Conservation (phyloP, 108 stramenopile species). For the Pseudonitzschia delicatissima region DNA sequence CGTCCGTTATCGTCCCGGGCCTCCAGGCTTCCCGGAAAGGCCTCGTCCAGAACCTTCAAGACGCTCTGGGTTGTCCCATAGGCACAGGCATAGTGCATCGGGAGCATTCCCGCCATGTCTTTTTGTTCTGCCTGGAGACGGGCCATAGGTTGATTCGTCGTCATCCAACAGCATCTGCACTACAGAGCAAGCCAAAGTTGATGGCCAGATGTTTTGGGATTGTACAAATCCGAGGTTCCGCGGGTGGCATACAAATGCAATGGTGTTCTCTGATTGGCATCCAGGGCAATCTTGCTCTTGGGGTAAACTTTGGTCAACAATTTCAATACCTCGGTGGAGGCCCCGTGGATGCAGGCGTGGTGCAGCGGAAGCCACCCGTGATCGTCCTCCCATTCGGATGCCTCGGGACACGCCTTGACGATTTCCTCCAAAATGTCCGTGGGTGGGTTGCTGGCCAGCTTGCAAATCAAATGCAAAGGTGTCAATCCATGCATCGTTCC, state of each 20-base stretch:
- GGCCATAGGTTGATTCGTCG: neutral
- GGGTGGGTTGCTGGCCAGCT: conserved; percentile 53
- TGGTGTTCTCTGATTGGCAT: conserved; percentile 65
- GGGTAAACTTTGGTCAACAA: conserved; percentile 60
- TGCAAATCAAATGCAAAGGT: conserved; percentile 69
- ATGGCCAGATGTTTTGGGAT: conserved; percentile 36
- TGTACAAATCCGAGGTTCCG: conserved; percentile 23
- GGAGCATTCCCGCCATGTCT: conserved; percentile 72
- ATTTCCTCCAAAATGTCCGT: conserved; percentile 51
- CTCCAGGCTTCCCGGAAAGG: conserved; percentile 57
- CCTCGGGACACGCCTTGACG: conserved; percentile 50
- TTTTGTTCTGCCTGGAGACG: conserved; percentile 39
- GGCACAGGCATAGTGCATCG: conserved; percentile 81
- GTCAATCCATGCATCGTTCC: conserved; percentile 53
- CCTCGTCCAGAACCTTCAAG: conserved; percentile 61
- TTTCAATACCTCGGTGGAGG: conserved; percentile 49
- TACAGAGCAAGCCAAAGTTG: conserved; percentile 36
- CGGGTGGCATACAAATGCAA: conserved; percentile 70
- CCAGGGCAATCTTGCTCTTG: conserved; percentile 51
- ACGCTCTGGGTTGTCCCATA: conserved; percentile 69
- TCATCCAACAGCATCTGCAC: conserved; percentile 19
- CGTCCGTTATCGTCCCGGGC: conserved; percentile 71
- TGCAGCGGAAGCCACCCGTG: conserved; percentile 82
- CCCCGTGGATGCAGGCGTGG: conserved; percentile 78
- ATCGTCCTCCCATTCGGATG: conserved; percentile 53